Percentiles rank a stretch among this genome's conserved stretches.
phyloP scores from a whole-genome alignment of 2,329 filamentous ascomycete genomes.

The Neopestalotiopsis clavispora region DNA sequence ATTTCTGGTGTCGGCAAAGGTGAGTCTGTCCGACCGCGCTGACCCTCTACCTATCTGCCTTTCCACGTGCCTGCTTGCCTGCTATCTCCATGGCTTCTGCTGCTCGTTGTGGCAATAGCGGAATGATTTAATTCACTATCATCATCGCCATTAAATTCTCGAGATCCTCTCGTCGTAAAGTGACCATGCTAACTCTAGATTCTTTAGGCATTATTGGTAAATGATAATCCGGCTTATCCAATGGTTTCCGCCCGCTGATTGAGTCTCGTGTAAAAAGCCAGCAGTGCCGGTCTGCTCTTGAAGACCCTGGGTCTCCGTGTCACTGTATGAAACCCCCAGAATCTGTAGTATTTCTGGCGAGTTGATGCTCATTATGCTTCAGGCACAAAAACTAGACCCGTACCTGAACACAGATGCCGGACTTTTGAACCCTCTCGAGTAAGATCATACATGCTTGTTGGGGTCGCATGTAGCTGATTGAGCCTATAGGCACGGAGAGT shows the following conservation, averaged over 20 bases:
- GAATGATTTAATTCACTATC: neutral
- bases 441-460: neutral
- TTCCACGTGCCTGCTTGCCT: neutral
- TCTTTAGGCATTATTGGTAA: constrained; percentile 15
- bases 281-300: constrained; percentile 74
- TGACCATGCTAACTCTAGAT: constrained; percentile 15
- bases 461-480: neutral
- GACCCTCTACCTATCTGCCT: neutral
- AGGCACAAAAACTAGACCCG: constrained; percentile 55
- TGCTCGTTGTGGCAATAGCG: neutral
- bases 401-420: constrained; percentile 79
- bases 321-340: constrained; percentile 46
- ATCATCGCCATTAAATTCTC: neutral
- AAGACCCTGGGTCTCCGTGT: constrained; percentile 72
- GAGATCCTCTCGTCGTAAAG: neutral
- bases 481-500: constrained; percentile 73
- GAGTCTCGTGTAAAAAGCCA: constrained; percentile 61
- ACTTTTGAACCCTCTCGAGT: constrained; percentile 45
- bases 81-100: too few relatives aligned
- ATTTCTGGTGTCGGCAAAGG: constrained; percentile 54
- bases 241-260: constrained; percentile 15
- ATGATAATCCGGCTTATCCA: neutral
- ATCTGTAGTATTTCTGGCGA: constrained; percentile 27
- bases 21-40: constrained; percentile 16
- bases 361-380: constrained; percentile 21